Evolutionary conservation across 768 basidiomycete genomes (phyloP).

Genomic region (Myochromella boudieri): DNA sequence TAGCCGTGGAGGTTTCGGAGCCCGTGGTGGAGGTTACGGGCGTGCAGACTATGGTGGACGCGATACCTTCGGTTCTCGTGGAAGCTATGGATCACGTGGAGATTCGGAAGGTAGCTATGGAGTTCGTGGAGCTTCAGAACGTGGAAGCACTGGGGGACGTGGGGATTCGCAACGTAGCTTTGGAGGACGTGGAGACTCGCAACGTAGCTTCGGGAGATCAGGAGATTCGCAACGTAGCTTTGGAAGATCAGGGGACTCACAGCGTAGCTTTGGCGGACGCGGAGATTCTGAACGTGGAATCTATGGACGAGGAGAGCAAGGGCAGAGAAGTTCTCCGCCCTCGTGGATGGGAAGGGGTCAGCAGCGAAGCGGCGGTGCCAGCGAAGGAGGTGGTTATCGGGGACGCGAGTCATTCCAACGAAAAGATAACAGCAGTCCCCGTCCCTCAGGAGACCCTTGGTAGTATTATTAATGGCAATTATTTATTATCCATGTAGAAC

Average conservation of each 20-base stretch:
- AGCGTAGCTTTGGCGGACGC: no score
- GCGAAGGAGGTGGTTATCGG: constrained; percentile 1
- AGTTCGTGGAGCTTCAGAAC: background rate
- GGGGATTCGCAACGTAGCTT: no score
- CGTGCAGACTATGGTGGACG: constrained; percentile 1
- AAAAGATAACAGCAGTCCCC: background rate
- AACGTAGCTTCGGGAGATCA: no score
- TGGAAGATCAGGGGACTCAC: no score
- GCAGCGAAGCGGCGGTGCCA: background rate
- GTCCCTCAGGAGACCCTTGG: background rate
- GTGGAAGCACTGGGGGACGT: no score
- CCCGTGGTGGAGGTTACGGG: background rate
- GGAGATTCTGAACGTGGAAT: no score
- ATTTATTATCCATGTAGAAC: constrained; percentile 8
- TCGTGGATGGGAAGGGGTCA: background rate
- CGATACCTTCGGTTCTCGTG: background rate
- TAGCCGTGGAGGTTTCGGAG: background rate
- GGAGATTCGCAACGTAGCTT: no score
- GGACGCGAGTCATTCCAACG: no score
- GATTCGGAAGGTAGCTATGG: background rate
- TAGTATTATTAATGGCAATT: constrained; percentile 2
- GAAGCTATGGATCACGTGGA: no score
- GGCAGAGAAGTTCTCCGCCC: no score
- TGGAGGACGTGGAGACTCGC: background rate
- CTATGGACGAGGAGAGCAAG: no score